phyloP scores from a whole-genome alignment of 768 basidiomycete species.

The Krasilnikovozyma curviuscula region DNA sequence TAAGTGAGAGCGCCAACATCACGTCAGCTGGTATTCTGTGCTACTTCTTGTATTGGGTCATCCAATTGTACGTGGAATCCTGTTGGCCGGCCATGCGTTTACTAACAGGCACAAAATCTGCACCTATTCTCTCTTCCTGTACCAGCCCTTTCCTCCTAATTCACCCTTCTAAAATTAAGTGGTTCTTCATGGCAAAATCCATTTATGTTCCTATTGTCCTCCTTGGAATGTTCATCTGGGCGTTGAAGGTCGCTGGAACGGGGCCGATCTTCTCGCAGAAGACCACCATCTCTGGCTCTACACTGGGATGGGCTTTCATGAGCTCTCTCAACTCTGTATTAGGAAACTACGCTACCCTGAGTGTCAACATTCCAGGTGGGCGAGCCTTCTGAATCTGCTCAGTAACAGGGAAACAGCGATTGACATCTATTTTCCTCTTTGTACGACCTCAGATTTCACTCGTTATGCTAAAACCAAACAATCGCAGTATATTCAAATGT shows the following conservation, averaged over 20 bases:
- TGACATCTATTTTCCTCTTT: too few relatives aligned
- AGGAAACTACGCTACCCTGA: constrained; percentile 39
- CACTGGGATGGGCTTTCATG: constrained; percentile 60
- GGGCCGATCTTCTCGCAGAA: constrained; percentile 40
- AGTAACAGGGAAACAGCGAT: too few relatives aligned
- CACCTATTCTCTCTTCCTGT: not conserved
- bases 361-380: constrained; percentile 38
- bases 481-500: constrained; percentile 53
- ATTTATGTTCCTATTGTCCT: constrained; percentile 45
- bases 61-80: not conserved
- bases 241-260: constrained; percentile 39
- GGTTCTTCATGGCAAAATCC: constrained; percentile 51
- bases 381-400: too few relatives aligned
- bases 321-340: constrained; percentile 55
- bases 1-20: constrained; percentile 16
- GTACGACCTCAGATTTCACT: constrained; percentile 63
- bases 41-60: constrained; percentile 16
- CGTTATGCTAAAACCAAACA: constrained; percentile 39
- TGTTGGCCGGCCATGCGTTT: too few relatives aligned
- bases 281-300: constrained; percentile 35
- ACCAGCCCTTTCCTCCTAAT: constrained; percentile 8
- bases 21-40: constrained; percentile 14
- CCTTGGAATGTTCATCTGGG: constrained; percentile 60
- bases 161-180: constrained; percentile 56
- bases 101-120: too few relatives aligned